phyloP scores from a whole-genome alignment of 306 rosid genomes.

The Quercus bicolor region DNA sequence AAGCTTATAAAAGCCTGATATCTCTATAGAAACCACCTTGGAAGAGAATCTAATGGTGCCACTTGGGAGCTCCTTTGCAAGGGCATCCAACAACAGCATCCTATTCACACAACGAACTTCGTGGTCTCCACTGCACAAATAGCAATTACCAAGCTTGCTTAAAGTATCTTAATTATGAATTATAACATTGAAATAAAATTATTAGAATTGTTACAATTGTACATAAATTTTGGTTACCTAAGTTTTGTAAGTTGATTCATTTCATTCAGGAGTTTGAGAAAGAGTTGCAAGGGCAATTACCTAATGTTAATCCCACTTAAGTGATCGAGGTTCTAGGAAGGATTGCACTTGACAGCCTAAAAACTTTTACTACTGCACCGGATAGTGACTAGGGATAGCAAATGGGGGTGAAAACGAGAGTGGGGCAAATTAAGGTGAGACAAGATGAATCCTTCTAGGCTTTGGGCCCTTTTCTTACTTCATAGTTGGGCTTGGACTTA shows the following conservation, averaged over 20 bases:
- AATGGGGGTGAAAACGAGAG: too few relatives aligned
- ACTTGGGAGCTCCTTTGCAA: conserved; percentile 63
- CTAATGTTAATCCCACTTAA: too few relatives aligned
- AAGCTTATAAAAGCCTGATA: conserved; percentile 49
- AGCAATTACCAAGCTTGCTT: background rate
- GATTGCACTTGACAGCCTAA: too few relatives aligned
- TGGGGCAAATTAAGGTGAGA: too few relatives aligned
- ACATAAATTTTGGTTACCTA: background rate
- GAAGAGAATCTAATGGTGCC: conserved; percentile 69
- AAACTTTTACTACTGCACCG: too few relatives aligned
- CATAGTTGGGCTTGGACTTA: too few relatives aligned
- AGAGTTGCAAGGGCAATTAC: background rate
- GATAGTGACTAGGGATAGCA: too few relatives aligned
- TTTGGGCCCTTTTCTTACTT: too few relatives aligned
- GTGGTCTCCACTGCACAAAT: conserved; percentile 17
- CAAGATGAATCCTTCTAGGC: too few relatives aligned
- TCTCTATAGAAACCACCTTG: conserved; percentile 64
- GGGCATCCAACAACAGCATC: conserved; percentile 45
- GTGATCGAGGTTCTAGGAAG: too few relatives aligned
- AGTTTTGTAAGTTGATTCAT: background rate
- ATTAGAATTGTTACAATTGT: background rate
- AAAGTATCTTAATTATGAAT: background rate
- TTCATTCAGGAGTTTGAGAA: background rate
- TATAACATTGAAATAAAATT: background rate
- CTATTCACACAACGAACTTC: conserved; percentile 62